A percentile compares a stretch with the other conserved stretches of the same genome.
These are phyloP conservation scores for Aspergillus transmontanensis DNA, from an alignment of 2,329 filamentous ascomycete genomes.

Conservation along the genomic window DNA sequence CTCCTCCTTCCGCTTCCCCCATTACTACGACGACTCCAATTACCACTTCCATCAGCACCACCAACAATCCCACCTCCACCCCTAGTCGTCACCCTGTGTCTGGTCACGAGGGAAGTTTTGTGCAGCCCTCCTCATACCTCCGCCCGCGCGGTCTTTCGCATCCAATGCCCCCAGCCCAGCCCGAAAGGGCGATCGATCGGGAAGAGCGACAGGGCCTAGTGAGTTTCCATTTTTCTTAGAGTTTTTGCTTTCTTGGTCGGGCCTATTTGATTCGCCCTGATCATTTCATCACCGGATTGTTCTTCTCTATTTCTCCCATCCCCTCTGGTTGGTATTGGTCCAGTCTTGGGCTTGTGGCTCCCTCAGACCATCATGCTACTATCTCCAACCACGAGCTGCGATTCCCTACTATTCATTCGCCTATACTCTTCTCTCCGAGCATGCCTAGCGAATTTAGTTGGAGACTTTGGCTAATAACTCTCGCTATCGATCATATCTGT, in stretches of 20 bases:
- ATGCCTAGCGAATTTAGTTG: conserved; percentile 13
- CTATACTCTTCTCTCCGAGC: background rate
- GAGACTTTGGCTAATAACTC: conserved; percentile 30
- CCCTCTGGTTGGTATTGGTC: background rate
- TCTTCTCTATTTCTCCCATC: background rate
- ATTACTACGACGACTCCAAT: conserved; percentile 1
- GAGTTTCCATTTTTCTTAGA: conserved; percentile 27
- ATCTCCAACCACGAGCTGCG: background rate
- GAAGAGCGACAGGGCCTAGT: conserved; percentile 55
- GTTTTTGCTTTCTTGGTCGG: conserved; percentile 10
- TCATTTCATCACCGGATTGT: conserved; percentile 3
- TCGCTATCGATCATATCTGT: conserved; percentile 16
- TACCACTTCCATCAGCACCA: conserved; percentile 8
- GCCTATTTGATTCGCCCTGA: conserved; percentile 1
- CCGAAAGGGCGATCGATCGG: conserved; percentile 50
- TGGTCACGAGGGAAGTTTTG: conserved; percentile 50
- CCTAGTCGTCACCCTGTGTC: conserved; percentile 15
- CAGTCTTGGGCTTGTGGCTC: background rate
- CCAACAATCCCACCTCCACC: conserved; percentile 7
- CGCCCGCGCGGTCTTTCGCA: conserved; percentile 42
- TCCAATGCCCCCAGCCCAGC: conserved; percentile 44
- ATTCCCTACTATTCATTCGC: background rate
- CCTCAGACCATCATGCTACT: background rate
- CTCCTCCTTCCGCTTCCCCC: conserved; percentile 5
- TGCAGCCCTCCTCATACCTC: conserved; percentile 53